Base-by-base conservation (phyloP, 139 green algal species). In the Auxenochlorella pyrenoidosa region DNA sequence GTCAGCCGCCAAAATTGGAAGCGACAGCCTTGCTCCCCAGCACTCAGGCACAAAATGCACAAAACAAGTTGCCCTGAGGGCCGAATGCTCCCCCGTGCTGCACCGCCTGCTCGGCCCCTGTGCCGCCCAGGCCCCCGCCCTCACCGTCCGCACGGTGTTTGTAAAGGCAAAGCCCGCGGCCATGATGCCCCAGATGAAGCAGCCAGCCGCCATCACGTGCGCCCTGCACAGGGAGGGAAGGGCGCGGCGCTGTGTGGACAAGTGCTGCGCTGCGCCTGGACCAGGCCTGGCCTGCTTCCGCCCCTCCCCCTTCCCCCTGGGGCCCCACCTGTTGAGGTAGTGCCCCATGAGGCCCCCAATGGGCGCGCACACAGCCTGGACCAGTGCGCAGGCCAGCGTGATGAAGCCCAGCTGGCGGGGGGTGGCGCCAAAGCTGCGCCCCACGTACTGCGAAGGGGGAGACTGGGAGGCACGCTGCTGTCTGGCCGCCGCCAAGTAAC, bases 121-220 rank as follows among this genome's bases (percentile, higher is more conserved):
- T 54, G 47, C 47, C 47, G 47, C 47, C 47, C 47, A 54, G 47
- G 47, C n/a, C 72, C 32, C 47, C 22, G 73, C 73, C 36, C 65
- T 32, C 28, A 87, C 83, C 83, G 73, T 75, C 6, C 2, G 2
- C 30, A 91, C 63, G 26, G 19, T 88, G 58, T 43, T 60, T 26
- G 78, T 72, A 68, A 84, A 71, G 21, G 86, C 85, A 77, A 97
- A 95, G n/a, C 89, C 88, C 18, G 75, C 80, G 32, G 92, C 93
- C 92, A 96, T 96, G 65, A 91, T 70, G 22, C 93, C 94, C 94
- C 94, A 97, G 4, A 97, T 84, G 68, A 95, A 88, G 65, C 91
- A 94, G 34, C 94, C 94, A 2, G 76, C 82, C 24, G 89, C 86
- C 40, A 95, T 92, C n/a, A 97, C 93, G 38, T 75, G 44, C 2